phyloP scores from a whole-genome alignment of 164 flowering plant species.

The Paratinospora sagittata region DNA sequence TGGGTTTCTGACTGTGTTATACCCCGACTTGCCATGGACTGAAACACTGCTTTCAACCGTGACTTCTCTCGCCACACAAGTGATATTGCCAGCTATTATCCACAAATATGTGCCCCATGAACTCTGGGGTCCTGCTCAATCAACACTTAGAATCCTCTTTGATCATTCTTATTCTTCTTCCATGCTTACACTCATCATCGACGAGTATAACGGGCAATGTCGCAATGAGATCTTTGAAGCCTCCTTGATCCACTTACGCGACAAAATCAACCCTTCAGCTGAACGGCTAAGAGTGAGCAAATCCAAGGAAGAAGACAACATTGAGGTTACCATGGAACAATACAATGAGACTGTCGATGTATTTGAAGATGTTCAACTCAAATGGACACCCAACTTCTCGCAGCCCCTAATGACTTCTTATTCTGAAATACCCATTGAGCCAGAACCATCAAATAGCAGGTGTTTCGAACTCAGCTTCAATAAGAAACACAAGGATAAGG shows the following conservation, averaged over 20 bases:
- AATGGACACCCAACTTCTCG: neutral
- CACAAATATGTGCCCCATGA: constrained; percentile 16
- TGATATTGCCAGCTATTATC: neutral
- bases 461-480: constrained; percentile 31
- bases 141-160: constrained; percentile 18
- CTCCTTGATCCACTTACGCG: constrained; percentile 16
- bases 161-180: constrained; percentile 15
- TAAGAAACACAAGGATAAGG: constrained; percentile 15
- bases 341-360: neutral
- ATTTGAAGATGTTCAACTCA: constrained; percentile 8
- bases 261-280: constrained; percentile 9
- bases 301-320: constrained; percentile 6
- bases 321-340: constrained; percentile 8
- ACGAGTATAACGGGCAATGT: constrained; percentile 16
- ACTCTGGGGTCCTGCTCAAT: constrained; percentile 17
- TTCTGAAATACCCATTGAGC: neutral
- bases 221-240: constrained; percentile 20
- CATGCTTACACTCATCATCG: constrained; percentile 25
- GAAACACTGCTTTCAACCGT: neutral
- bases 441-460: constrained; percentile 8
- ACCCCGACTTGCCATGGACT: constrained; percentile 3
- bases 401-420: neutral
- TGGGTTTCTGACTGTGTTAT: constrained; percentile 3
- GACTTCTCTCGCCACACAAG: neutral
- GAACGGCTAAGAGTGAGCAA: constrained; percentile 20